Evolutionary conservation across 495 filamentous ascomycete species (phyloP).

Genomic region (Daldinia vernicosa): DNA sequence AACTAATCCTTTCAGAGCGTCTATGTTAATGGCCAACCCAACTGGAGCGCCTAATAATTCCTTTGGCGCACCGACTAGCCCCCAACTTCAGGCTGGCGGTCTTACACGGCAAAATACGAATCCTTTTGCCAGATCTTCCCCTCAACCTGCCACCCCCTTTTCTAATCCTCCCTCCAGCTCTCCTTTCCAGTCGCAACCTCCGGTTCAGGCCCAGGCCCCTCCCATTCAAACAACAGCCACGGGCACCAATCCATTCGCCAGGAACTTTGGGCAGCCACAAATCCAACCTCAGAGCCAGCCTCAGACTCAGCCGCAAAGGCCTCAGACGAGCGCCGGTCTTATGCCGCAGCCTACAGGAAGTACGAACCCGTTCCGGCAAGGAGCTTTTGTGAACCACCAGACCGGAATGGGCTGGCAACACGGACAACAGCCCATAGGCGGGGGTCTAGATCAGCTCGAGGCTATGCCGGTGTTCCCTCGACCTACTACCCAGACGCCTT

Average conservation of each 20-base stretch:
- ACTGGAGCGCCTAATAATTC: conserved; percentile 52
- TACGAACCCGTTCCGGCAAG: conserved; percentile 95
- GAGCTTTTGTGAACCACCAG: conserved; percentile 83
- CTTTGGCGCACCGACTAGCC: conserved; percentile 48
- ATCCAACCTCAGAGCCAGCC: conserved; percentile 16
- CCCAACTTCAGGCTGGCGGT: conserved; percentile 47
- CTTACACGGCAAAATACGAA: conserved; percentile 79
- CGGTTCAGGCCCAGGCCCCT: conserved; percentile 54
- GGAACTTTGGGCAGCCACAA: conserved; percentile 51
- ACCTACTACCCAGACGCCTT: conserved; percentile 66
- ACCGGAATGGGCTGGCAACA: conserved; percentile 90
- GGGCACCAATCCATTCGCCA: conserved; percentile 78
- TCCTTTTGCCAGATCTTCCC: conserved; percentile 75
- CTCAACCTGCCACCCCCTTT: conserved; percentile 58
- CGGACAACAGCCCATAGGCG: conserved; percentile 79
- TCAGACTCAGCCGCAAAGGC: conserved; percentile 47
- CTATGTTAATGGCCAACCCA: conserved; percentile 72
- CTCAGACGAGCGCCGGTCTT: conserved; percentile 58
- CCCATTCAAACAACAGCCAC: conserved; percentile 69
- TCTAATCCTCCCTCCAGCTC: conserved; percentile 56
- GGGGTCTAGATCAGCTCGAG: conserved; percentile 81
- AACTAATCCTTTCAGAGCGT: conserved; percentile 90
- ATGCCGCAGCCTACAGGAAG: conserved; percentile 78
- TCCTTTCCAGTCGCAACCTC: conserved; percentile 60
- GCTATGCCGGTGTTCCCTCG: conserved; percentile 89